Conservation (phyloP, 352 stramenopile species). For the Phytophthora pini region DNA sequence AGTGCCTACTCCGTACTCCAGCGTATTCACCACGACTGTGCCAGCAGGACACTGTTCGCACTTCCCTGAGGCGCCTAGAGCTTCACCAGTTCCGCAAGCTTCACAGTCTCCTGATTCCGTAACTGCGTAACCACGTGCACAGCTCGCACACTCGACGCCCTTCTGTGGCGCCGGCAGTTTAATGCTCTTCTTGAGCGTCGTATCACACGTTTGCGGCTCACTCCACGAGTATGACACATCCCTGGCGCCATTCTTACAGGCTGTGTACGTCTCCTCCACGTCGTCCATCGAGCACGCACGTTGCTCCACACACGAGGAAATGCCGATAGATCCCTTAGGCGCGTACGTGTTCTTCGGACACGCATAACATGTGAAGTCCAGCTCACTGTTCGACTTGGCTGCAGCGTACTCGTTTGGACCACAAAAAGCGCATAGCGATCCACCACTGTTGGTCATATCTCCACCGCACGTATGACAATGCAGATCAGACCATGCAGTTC, state of each 20-base stretch:
- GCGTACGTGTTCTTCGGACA: conserved; percentile 70
- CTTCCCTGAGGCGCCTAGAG: conserved; percentile 30
- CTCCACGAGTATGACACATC: conserved; percentile 76
- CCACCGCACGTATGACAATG: conserved; percentile 77
- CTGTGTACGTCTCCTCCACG: conserved; percentile 63
- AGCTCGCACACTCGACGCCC: conserved; percentile 56
- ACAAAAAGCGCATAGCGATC: conserved; percentile 83
- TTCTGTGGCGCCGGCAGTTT: conserved; percentile 45
- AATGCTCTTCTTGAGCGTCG: conserved; percentile 49
- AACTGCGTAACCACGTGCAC: conserved; percentile 54
- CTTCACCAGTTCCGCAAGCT: conserved; percentile 48
- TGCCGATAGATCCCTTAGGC: conserved; percentile 76
- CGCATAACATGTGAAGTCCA: conserved; percentile 79
- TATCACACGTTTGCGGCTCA: conserved; percentile 69
- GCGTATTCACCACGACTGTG: conserved; percentile 58
- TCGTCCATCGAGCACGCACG: conserved; percentile 71
- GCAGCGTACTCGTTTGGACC: conserved; percentile 80
- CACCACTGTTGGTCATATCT: conserved; percentile 79
- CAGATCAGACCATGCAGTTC: conserved; percentile 79
- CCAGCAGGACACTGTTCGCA: conserved; percentile 54
- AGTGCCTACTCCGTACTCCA: conserved; percentile 60
- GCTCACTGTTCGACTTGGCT: conserved; percentile 69
- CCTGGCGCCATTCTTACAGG: conserved; percentile 58
- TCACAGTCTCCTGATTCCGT: conserved; percentile 51
- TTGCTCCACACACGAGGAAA: conserved; percentile 67